Percentiles rank a stretch among this genome's conserved stretches.
These are phyloP conservation scores for Euphrasia arctica DNA, from an alignment of 305 asterid genomes.

Conservation along the genomic window DNA sequence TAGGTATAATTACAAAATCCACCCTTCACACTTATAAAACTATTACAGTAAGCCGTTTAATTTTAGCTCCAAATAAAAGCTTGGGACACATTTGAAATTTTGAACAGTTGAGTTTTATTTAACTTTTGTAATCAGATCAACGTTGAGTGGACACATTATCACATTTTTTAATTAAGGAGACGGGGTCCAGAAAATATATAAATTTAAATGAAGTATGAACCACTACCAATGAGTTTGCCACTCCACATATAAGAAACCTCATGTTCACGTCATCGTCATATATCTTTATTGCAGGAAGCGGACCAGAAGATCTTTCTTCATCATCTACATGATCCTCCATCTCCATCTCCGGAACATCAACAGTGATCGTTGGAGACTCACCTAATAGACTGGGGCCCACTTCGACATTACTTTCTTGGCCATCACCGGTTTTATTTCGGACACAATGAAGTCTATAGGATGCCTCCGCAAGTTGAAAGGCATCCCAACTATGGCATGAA, in stretches of 20 bases:
- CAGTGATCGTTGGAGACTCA: slow-evolving; percentile 68
- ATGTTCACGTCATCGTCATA: slow-evolving; percentile 78
- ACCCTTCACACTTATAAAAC: background rate
- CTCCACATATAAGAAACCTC: slow-evolving; percentile 91
- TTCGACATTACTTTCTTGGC: slow-evolving; percentile 37
- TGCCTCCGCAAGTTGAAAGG: slow-evolving; percentile 89
- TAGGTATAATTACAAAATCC: background rate
- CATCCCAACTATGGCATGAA: slow-evolving; percentile 94
- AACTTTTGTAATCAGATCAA: background rate
- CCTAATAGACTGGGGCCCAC: slow-evolving; percentile 73
- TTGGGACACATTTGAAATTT: background rate
- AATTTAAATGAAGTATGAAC: slow-evolving; percentile 12
- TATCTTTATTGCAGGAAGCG: slow-evolving; percentile 82
- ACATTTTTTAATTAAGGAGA: background rate
- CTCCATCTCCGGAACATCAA: slow-evolving; percentile 65
- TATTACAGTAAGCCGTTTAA: background rate
- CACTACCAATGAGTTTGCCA: slow-evolving; percentile 65
- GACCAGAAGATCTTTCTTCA: slow-evolving; percentile 68
- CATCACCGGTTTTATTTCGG: slow-evolving; percentile 41
- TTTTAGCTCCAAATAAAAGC: background rate
- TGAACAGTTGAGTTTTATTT: background rate
- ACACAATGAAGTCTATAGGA: slow-evolving; percentile 81
- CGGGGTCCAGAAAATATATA: slow-evolving; percentile 1
- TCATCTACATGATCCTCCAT: slow-evolving; percentile 67
- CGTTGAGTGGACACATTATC: background rate